Evolutionary conservation across 768 basidiomycete genomes (phyloP).

Genomic region (Cyathus striatus): DNA sequence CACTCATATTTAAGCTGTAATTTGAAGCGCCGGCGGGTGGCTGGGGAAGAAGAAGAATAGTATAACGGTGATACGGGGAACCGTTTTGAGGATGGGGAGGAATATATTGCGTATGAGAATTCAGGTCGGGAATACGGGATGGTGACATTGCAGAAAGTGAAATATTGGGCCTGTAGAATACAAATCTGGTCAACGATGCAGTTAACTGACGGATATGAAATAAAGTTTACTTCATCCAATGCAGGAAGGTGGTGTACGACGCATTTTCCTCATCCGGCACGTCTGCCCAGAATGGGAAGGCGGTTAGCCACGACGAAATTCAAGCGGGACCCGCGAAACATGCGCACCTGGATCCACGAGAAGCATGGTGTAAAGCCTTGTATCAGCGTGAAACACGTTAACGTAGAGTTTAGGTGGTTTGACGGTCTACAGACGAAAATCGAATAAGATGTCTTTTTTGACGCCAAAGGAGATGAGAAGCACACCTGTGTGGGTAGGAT

Average conservation of each 20-base stretch:
- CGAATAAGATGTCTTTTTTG: not conserved
- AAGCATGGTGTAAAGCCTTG: conserved; percentile 80
- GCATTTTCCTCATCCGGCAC: conserved; percentile 69
- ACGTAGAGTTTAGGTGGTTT: conserved; percentile 60
- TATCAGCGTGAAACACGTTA: conserved; percentile 79
- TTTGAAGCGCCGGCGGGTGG: conserved; percentile 27
- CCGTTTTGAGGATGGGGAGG: conserved; percentile 92
- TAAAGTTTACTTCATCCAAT: conserved; percentile 75
- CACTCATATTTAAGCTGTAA: conserved; percentile 28
- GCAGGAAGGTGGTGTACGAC: conserved; percentile 69
- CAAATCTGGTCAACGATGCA: conserved; percentile 4
- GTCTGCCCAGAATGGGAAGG: conserved; percentile 39
- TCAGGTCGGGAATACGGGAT: conserved; percentile 32
- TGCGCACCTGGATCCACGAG: conserved; percentile 81
- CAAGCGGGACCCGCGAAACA: conserved; percentile 1
- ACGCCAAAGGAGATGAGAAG: not conserved
- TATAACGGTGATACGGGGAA: conserved; percentile 88
- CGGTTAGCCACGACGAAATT: not conserved
- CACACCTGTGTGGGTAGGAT: conserved; percentile 64
- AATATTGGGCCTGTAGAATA: conserved; percentile 67
- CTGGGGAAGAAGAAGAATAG: conserved; percentile 71
- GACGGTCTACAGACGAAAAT: conserved; percentile 42
- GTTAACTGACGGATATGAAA: conserved; percentile 5
- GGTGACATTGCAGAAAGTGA: conserved; percentile 62
- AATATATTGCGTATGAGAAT: conserved; percentile 69